Percentiles rank a stretch among this genome's conserved stretches.
phyloP scores from a whole-genome alignment of 805 yeast genomes.

The Jamesozyma jinghongensis region DNA sequence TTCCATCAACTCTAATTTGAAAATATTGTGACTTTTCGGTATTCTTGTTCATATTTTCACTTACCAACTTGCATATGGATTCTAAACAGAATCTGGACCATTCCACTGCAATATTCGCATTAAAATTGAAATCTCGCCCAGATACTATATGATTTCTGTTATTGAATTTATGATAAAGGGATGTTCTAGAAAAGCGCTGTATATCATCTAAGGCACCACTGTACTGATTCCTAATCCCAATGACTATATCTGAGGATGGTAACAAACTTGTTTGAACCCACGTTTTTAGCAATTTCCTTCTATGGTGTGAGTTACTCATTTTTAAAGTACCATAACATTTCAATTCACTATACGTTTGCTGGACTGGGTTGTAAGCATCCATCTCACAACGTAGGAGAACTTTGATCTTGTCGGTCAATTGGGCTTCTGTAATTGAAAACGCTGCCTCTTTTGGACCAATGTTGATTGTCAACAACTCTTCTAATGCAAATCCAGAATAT shows the following conservation, averaged over 20 bases:
- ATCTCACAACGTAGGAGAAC: constrained; percentile 28
- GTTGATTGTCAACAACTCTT: constrained; percentile 15
- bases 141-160: constrained; percentile 10
- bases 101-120: constrained; percentile 20
- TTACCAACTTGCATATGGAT: constrained; percentile 12
- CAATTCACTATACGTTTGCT: constrained; percentile 21
- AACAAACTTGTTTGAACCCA: constrained; percentile 27
- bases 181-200: constrained; percentile 14
- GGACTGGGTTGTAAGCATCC: constrained; percentile 21
- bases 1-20: constrained; percentile 11
- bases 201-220: constrained; percentile 21
- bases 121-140: constrained; percentile 15
- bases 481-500: constrained; percentile 28
- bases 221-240: constrained; percentile 24
- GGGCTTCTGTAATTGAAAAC: constrained; percentile 22
- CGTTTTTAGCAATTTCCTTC: constrained; percentile 25
- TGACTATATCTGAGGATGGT: constrained; percentile 22
- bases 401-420: constrained; percentile 10
- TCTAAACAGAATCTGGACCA: constrained; percentile 22
- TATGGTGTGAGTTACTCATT: constrained; percentile 16
- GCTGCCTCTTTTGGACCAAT: constrained; percentile 5
- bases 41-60: constrained; percentile 1
- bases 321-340: constrained; percentile 24
- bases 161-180: constrained; percentile 16
- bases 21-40: constrained; percentile 11